Evolutionary conservation across 768 basidiomycete species (phyloP).

Genomic region (Phaffia tasmanica): DNA sequence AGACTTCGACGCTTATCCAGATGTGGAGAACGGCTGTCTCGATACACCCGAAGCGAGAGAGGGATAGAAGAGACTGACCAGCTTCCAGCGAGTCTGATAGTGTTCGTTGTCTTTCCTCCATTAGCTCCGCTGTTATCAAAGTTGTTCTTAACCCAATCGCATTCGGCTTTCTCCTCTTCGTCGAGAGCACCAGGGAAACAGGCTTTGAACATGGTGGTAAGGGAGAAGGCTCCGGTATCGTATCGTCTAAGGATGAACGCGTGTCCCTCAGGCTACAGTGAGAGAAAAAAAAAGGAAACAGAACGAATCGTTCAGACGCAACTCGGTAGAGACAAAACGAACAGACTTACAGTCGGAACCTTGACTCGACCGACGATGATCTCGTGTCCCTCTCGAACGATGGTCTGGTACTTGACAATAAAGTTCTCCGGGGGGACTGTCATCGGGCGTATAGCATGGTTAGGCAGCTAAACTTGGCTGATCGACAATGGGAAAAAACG

Average conservation of each 20-base stretch:
- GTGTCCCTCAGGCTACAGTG: conserved; percentile 53
- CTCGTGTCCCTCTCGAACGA: conserved; percentile 73
- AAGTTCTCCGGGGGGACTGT: conserved; percentile 35
- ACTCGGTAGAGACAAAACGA: conserved; percentile 25
- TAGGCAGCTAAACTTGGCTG: no score
- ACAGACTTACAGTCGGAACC: conserved; percentile 59
- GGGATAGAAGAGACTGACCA: conserved; percentile 40
- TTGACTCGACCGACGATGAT: conserved; percentile 84
- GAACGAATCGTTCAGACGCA: not conserved
- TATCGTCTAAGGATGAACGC: conserved; percentile 89
- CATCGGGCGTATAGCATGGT: not conserved
- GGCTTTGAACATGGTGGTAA: conserved; percentile 93
- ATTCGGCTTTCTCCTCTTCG: conserved; percentile 63
- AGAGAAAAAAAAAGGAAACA: conserved; percentile 27
- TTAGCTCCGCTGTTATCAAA: conserved; percentile 71
- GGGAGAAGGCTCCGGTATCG: conserved; percentile 81
- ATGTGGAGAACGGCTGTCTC: no score
- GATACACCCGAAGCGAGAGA: no score
- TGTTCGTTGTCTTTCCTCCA: conserved; percentile 50
- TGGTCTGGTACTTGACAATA: conserved; percentile 77
- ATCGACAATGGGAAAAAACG: not conserved
- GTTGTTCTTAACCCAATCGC: conserved; percentile 65
- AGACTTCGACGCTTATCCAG: no score
- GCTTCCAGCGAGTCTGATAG: conserved; percentile 73
- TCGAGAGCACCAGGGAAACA: conserved; percentile 76